Percentiles rank a stretch among this genome's conserved stretches.
Evolutionary conservation across 2,329 filamentous ascomycete species (phyloP).

Genomic region (Teratosphaeriaceae sp.): DNA sequence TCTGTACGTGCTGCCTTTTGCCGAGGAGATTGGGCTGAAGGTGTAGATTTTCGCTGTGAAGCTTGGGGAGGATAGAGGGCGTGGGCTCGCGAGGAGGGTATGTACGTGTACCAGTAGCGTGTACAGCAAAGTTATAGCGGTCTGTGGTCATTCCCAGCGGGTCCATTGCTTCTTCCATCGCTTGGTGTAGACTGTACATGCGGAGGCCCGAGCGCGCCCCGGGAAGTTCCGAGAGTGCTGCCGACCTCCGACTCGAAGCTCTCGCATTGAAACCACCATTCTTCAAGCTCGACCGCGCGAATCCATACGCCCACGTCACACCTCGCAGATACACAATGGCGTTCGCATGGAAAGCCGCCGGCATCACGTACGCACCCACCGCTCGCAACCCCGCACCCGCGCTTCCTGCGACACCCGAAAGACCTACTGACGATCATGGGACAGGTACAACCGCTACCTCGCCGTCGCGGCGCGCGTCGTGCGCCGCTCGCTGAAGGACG

Average conservation of each 20-base stretch:
- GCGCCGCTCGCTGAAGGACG: conserved; percentile 95
- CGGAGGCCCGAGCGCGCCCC: too few relatives aligned
- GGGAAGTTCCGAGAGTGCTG: not conserved
- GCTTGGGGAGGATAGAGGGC: conserved; percentile 23
- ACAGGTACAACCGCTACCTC: conserved; percentile 99
- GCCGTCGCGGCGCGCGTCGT: conserved; percentile 89
- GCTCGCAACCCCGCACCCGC: conserved; percentile 55
- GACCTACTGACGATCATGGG: conserved; percentile 50
- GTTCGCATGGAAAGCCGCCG: conserved; percentile 97
- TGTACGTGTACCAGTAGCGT: conserved; percentile 27
- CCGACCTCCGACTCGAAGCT: conserved; percentile 18
- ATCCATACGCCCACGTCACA: not conserved
- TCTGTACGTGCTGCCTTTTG: conserved; percentile 82
- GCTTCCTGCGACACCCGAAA: conserved; percentile 12
- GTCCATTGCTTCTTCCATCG: too few relatives aligned
- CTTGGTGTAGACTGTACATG: too few relatives aligned
- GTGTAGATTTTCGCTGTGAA: conserved; percentile 59
- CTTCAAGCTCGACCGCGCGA: conserved; percentile 98
- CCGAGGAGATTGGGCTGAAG: conserved; percentile 86
- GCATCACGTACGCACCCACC: conserved; percentile 69
- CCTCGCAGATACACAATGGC: conserved; percentile 61
- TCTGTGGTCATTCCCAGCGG: not conserved
- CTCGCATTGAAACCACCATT: conserved; percentile 41
- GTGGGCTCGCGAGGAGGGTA: too few relatives aligned
- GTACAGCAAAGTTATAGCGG: conserved; percentile 1